Base-by-base conservation (phyloP, 2,329 filamentous ascomycete genomes). In the Parastagonospora nodorum region DNA sequence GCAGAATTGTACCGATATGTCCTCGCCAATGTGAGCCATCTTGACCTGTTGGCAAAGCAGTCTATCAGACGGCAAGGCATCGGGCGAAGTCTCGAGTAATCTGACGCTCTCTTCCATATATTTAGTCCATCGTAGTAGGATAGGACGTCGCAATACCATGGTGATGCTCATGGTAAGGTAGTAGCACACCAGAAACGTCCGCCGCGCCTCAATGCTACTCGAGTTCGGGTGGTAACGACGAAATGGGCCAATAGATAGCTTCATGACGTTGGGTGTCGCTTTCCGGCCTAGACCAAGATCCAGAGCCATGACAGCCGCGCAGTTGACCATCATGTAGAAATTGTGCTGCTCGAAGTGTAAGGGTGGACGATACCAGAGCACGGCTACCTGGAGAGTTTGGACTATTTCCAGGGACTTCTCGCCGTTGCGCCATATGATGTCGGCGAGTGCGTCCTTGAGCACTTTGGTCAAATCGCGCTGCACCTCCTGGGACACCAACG, bases 321-420 rank as follows among this genome's bases (percentile, higher is more conserved):
- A 85, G 69, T 96, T 90, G 39, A 91, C 85, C 58, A 94, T 82
- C 75, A 93, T 89, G 75, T 94, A 96, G 71, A 94, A 95, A 68
- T 94, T 94, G 66, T 93, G 84, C 74, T 94, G 88, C 65, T 95
- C 90, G 51, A 89, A 89, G 62, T 89, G 83, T 59, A 93, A 87
- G 0, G 91, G 91, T 12, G 90, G 90, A 70, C 86, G 86, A 71
- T 96, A 95, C 89, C 91, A 96, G 15, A 92, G 82, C n/a, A 87
- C 85, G 6, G 85, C 80, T 3, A 96, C 78, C 50, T 90, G 82
- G 35, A 96, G 76, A 1, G 89, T 84, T 74, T 96, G 92, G 8
- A 95, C 84, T 6, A 96, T 78, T 71, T 96, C 92, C 14, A 96
- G 75, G 31, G 84, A 90, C 77, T 95, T 96, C 62, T 91, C 86